Evolutionary conservation across 2,329 filamentous ascomycete species (phyloP).

Genomic region (Claviceps arundinis): DNA sequence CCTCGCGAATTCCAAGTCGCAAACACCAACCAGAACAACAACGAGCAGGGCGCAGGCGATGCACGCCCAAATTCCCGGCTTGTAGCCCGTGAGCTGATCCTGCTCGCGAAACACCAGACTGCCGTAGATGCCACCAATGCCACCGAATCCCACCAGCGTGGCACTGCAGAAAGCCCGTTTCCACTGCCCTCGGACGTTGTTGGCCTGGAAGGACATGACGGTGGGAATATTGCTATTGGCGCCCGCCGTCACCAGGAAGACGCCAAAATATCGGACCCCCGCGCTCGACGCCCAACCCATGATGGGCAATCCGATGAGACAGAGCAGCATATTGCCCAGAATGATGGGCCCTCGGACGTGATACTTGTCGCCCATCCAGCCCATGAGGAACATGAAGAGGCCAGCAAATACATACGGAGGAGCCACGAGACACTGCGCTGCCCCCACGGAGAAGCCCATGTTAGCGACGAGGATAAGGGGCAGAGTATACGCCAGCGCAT

Average conservation of each 20-base stretch:
- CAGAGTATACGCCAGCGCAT: slow-evolving; percentile 67
- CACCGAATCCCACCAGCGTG: slow-evolving; percentile 62
- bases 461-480: slow-evolving; percentile 55
- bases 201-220: slow-evolving; percentile 68
- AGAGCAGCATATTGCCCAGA: slow-evolving; percentile 49
- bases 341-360: slow-evolving; percentile 53
- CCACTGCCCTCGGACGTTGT: slow-evolving; percentile 82
- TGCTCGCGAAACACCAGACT: slow-evolving; percentile 55
- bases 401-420: slow-evolving; percentile 55
- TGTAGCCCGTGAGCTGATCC: slow-evolving; percentile 38
- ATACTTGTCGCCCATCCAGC: slow-evolving; percentile 54
- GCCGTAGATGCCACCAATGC: slow-evolving; percentile 66
- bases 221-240: slow-evolving; percentile 67
- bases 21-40: slow-evolving; percentile 29
- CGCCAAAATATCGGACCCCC: slow-evolving; percentile 54
- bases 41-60: slow-evolving; percentile 35
- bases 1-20: slow-evolving; percentile 27
- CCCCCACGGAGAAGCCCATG: slow-evolving; percentile 51
- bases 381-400: slow-evolving; percentile 45
- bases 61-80: slow-evolving; percentile 41
- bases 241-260: slow-evolving; percentile 64
- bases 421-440: slow-evolving; percentile 57
- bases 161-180: slow-evolving; percentile 71
- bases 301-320: slow-evolving; percentile 56
- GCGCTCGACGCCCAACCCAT: slow-evolving; percentile 51